Conservation (phyloP, 225 moss, liverwort and hornwort species). For the Pseudoscleropodium purum region DNA sequence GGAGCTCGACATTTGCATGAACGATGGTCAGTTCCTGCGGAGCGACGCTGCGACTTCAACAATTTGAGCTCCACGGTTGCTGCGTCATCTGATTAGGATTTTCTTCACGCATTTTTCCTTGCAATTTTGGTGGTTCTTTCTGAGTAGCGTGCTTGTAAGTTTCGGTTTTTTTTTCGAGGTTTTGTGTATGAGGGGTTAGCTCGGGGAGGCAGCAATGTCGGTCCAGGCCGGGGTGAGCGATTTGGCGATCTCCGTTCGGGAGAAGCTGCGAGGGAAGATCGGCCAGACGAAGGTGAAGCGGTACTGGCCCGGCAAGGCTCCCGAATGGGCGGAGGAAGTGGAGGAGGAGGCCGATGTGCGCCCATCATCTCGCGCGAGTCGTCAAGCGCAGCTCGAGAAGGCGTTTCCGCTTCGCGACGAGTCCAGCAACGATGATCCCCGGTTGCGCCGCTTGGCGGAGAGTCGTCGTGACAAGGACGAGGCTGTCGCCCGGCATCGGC, state of each 20-base stretch:
- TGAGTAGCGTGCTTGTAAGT: background rate
- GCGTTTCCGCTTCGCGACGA: conserved; percentile 67
- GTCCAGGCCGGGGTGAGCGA: conserved; percentile 98
- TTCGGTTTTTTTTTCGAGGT: background rate
- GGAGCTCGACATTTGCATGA: background rate
- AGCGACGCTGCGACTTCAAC: background rate
- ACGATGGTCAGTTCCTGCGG: background rate
- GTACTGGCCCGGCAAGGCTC: conserved; percentile 97
- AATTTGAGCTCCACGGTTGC: background rate
- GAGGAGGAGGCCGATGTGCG: conserved; percentile 78
- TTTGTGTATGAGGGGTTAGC: conserved; percentile 11
- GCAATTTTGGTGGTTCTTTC: background rate
- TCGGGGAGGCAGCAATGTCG: conserved; percentile 40
- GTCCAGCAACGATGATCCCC: conserved; percentile 63
- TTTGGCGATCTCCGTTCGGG: conserved; percentile 90
- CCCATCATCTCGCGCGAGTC: conserved; percentile 45
- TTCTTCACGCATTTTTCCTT: background rate
- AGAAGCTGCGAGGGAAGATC: conserved; percentile 93
- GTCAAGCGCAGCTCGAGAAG: conserved; percentile 61
- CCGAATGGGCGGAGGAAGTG: conserved; percentile 94
- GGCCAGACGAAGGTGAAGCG: conserved; percentile 95
- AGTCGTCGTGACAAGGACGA: conserved; percentile 85
- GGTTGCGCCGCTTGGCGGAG: conserved; percentile 80
- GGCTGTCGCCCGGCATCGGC: conserved; percentile 76
- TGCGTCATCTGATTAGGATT: background rate